A percentile compares a stretch with the other conserved stretches of the same genome.
Evolutionary conservation across 2,329 filamentous ascomycete species (phyloP).

Genomic region (Verticillium longisporum): DNA sequence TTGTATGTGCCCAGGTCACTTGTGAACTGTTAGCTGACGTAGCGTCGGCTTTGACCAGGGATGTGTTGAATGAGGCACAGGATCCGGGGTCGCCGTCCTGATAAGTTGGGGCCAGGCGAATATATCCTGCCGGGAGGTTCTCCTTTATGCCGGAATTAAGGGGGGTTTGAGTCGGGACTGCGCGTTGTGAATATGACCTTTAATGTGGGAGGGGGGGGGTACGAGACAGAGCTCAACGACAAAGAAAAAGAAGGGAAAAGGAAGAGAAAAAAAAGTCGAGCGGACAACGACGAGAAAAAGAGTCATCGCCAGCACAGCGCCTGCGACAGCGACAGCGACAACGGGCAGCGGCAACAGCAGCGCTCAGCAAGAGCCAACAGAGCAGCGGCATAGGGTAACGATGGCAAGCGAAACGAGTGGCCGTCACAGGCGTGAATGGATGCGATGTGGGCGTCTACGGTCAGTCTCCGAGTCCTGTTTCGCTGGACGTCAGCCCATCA

Average conservation of each 20-base stretch:
- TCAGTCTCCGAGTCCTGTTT: neutral
- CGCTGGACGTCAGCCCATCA: neutral
- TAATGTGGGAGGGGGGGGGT: neutral
- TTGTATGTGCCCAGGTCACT: neutral
- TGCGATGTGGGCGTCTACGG: neutral
- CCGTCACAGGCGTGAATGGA: neutral
- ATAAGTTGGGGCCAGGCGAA: neutral
- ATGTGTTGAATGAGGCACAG: neutral
- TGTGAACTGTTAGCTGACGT: neutral
- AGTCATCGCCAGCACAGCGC: neutral
- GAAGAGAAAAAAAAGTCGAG: slow-evolving; percentile 2
- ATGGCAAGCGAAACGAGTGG: neutral
- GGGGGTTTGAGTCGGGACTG: neutral
- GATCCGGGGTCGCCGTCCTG: neutral
- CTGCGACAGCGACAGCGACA: neutral
- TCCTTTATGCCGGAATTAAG: slow-evolving; percentile 1
- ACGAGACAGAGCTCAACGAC: neutral
- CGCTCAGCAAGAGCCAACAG: neutral
- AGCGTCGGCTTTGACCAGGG: neutral
- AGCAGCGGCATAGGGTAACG: neutral
- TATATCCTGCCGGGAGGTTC: neutral
- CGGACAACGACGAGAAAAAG: slow-evolving; percentile 5
- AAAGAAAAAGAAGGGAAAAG: neutral
- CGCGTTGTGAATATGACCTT: neutral
- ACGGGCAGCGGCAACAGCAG: neutral